phyloP scores from a whole-genome alignment of 2,329 filamentous ascomycete genomes.

The Coniochaeta pulveracea region DNA sequence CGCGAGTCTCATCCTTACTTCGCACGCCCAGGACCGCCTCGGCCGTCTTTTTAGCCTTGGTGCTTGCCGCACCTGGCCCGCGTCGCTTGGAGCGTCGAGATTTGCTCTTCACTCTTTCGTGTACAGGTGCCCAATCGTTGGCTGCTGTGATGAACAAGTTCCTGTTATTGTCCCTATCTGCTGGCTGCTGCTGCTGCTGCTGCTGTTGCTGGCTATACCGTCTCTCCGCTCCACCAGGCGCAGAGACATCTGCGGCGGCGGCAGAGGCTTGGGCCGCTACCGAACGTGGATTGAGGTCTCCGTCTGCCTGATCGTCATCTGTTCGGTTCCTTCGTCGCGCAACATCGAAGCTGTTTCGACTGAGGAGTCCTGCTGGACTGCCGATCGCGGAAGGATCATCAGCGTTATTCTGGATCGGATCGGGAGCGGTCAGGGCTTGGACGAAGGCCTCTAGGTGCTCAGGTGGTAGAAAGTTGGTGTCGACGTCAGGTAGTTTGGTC shows the following conservation, averaged over 20 bases:
- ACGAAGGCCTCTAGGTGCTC: slow-evolving; percentile 70
- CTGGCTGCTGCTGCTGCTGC: slow-evolving; percentile 5
- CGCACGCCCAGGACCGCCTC: slow-evolving; percentile 38
- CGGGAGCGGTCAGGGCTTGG: slow-evolving; percentile 70
- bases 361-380: slow-evolving; percentile 20
- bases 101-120: slow-evolving; percentile 47
- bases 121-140: slow-evolving; percentile 91
- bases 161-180: too few relatives aligned
- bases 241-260: slow-evolving; percentile 23
- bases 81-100: slow-evolving; percentile 20
- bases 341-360: slow-evolving; percentile 26
- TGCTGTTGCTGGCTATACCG: slow-evolving; percentile 5
- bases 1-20: slow-evolving; percentile 82
- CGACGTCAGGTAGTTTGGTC: slow-evolving; percentile 62
- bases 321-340: slow-evolving; percentile 24
- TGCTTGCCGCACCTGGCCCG: slow-evolving; percentile 26
- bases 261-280: slow-evolving; percentile 26
- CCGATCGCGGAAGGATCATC: slow-evolving; percentile 24
- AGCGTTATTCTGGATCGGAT: slow-evolving; percentile 52
- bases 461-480: slow-evolving; percentile 64
- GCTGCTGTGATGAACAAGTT: slow-evolving; percentile 69
- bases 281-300: slow-evolving; percentile 18
- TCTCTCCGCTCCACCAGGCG: slow-evolving; percentile 6
- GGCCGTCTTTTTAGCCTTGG: slow-evolving; percentile 24
- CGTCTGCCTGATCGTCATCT: slow-evolving; percentile 16